Evolutionary conservation across 2,329 filamentous ascomycete genomes (phyloP), one percentile per base, ranked within the genome.

Genomic region (Chaetoscypha palmicola): DNA sequence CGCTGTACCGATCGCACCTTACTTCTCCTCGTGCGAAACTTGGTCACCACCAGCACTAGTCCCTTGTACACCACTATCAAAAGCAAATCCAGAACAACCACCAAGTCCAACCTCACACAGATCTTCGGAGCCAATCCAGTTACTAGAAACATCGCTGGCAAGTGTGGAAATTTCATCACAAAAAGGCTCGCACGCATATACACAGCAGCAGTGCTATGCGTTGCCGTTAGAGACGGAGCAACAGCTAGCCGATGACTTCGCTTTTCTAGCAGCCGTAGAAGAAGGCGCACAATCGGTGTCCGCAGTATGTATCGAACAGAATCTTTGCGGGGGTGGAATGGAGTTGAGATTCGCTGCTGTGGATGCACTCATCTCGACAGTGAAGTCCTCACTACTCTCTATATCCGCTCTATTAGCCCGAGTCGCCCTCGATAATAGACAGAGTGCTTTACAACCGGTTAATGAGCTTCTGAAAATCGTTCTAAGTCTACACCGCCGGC

Each of bases 251-350:
- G 52, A 61, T 43, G 58, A 62, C 39, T 48, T 62, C 44, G 60
- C 61, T 12, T 59, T 57, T 38, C 43, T 63, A 17, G 58, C 49
- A 9, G 57, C 61, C 5, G 51, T 54, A 16, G 47, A 59, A 28
- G 49, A 58, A 46, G 59, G 51, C 2, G 52, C 52, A 1, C 52
- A 58, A 28, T 55, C 47, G 32, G 56, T 61, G 5, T 53, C 59
- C 23, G 60, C 61, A 5, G 57, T 58, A 22, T 58, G 60, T 34
- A 38, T 63, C 3, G 58, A 62, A 44, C 55, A 62, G 37, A 17
- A 49, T 4, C 3, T 11, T 5, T 20, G 49, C 2, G 14, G 32
- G 22, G 11, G 26, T 14, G 38, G 45, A 11, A 38, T 57, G 11
- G 51, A 43, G 3, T 32, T 57, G 12, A 41, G 51, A 11, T 51